Base-by-base conservation (phyloP, 2,329 filamentous ascomycete genomes). In the Diaporthe sp. region DNA sequence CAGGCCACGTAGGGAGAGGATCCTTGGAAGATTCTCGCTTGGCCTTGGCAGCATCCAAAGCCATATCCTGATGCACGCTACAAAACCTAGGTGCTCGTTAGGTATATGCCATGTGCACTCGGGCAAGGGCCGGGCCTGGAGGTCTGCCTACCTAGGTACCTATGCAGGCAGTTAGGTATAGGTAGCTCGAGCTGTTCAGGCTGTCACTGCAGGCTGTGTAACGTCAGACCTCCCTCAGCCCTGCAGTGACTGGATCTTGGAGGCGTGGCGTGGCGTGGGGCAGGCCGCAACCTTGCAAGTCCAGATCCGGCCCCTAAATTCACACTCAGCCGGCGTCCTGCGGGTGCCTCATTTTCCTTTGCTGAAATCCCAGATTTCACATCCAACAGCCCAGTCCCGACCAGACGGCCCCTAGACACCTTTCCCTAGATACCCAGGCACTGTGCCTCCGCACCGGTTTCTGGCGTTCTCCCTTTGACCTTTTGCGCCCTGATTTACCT, bases 361-460 rank as follows among this genome's bases (percentile, higher is more conserved):
- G n/a, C n/a, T n/a, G 28, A 67, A 73, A 61, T 45, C 57, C 42
- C 13, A 45, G 71, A 73, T 74, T 70, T 70, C 61, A 35, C 64
- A 50, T 47, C 42, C 33, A 70, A 28, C 47, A 68, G n/a, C 22
- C 64, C 22, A 25, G 19, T 38, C 61, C 45, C 33, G 33, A 35
- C 28, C 58, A 35, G 61, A 68, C 30, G 33, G 33, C 33, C 64
- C 33, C 33, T 40, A 40, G 64, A 54, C 47, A 28, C 45, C 47
- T 64, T 28, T 28, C 19, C 25, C 7, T 68, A 68, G 47, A 68
- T 68, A 68, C 45, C 64, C 64, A 68, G 64, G 64, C 50, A 68
- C 64, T 54, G 47, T 38, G 47, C 64, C n/a, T 45, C 47, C n/a
- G 47, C 42, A 60, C 28, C 42, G 30, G 30, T n/a, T 22, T 42